These are phyloP conservation scores for Blumeriella jaapii DNA, from an alignment of 2,329 filamentous ascomycete species.

Conservation along the genomic window DNA sequence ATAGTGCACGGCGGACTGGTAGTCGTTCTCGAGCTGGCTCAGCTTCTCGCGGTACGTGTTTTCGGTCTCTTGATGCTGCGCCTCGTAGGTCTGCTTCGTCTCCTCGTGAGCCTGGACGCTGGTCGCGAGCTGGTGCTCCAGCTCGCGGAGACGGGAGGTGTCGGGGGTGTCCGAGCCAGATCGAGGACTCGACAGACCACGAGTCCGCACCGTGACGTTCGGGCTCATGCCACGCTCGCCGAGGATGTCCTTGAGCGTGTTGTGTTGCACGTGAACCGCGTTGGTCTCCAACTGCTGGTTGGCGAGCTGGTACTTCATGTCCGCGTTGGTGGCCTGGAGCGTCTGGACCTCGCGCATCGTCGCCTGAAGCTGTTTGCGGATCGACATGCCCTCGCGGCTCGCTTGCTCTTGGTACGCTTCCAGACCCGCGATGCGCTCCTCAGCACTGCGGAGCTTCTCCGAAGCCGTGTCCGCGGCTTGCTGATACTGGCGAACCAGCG, in stretches of 20 bases:
- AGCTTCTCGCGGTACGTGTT: conserved; percentile 85
- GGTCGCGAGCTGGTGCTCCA: conserved; percentile 77
- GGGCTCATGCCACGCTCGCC: conserved; percentile 79
- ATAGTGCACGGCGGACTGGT: conserved; percentile 95
- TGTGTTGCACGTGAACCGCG: conserved; percentile 82
- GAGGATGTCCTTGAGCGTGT: conserved; percentile 84
- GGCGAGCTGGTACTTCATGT: conserved; percentile 72
- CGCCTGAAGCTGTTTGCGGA: conserved; percentile 80
- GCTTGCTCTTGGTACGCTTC: conserved; percentile 97
- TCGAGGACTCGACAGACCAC: conserved; percentile 60
- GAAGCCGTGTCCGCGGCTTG: conserved; percentile 75
- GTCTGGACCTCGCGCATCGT: conserved; percentile 73
- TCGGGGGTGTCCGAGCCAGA: conserved; percentile 72
- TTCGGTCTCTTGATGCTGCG: conserved; percentile 78
- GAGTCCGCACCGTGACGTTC: conserved; percentile 57
- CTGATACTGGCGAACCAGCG: conserved; percentile 78
- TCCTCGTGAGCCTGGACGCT: conserved; percentile 77
- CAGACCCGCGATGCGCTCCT: conserved; percentile 91
- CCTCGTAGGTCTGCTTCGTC: conserved; percentile 63
- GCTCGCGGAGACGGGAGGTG: conserved; percentile 63
- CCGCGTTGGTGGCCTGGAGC: conserved; percentile 69
- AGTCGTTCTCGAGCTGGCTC: conserved; percentile 88
- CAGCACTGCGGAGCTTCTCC: conserved; percentile 81
- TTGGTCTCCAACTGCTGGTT: conserved; percentile 89
- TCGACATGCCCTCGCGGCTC: conserved; percentile 80